These are phyloP conservation scores for Fusarium beomiforme DNA, from an alignment of 2,329 filamentous ascomycete genomes.

Conservation along the genomic window DNA sequence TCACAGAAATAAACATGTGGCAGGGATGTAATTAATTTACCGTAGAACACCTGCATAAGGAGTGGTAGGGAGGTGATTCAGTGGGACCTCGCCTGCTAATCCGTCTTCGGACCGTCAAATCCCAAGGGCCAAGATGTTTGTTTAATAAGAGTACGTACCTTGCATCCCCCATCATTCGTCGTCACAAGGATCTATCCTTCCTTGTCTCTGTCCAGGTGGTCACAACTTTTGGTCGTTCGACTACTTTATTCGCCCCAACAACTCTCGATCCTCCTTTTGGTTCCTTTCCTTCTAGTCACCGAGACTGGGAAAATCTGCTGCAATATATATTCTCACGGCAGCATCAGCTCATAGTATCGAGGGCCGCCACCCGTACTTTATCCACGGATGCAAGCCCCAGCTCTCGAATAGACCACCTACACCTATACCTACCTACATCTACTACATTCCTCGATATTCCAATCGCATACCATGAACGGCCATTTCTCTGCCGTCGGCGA, in stretches of 20 bases:
- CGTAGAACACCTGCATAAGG: slow-evolving; percentile 15
- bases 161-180: slow-evolving; percentile 13
- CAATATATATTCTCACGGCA: slow-evolving; percentile 13
- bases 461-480: slow-evolving; percentile 71
- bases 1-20: slow-evolving; percentile 12
- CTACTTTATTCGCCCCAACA: slow-evolving; percentile 36
- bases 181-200: slow-evolving; percentile 35
- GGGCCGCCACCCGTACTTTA: slow-evolving; percentile 25
- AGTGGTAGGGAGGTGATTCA: slow-evolving; percentile 13
- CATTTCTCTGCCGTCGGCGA: slow-evolving; percentile 81
- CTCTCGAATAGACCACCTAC: slow-evolving; percentile 18
- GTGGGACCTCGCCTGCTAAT: slow-evolving; percentile 14
- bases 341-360: slow-evolving; percentile 12
- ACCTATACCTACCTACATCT: not conserved
- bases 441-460: slow-evolving; percentile 6
- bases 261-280: slow-evolving; percentile 11
- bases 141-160: slow-evolving; percentile 29
- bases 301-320: not conserved
- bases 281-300: not conserved
- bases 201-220: slow-evolving; percentile 38
- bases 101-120: not conserved
- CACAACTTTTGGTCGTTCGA: slow-evolving; percentile 41
- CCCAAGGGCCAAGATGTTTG: not conserved
- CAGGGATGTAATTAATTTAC: slow-evolving; percentile 22
- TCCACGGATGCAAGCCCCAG: slow-evolving; percentile 34